These are phyloP conservation scores for Hypoxylon rubiginosum DNA, from an alignment of 2,329 filamentous ascomycete species.

Conservation along the genomic window DNA sequence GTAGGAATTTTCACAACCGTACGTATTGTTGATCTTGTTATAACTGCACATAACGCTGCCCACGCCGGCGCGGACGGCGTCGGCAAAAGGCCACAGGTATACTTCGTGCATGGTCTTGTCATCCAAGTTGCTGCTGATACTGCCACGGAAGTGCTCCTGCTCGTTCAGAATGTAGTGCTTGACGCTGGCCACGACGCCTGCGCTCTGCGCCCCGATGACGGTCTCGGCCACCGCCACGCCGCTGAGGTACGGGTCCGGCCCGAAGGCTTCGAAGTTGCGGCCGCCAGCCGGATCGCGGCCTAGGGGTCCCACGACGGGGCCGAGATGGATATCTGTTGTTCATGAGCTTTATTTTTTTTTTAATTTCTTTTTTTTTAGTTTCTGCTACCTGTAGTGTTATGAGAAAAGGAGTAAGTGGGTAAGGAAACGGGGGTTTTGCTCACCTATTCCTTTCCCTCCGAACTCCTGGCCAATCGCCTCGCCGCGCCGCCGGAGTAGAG, in stretches of 20 bases:
- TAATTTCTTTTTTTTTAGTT: too few species aligned
- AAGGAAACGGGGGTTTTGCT: not conserved
- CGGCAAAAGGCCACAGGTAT: slow-evolving; percentile 83
- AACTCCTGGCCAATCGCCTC: slow-evolving; percentile 80
- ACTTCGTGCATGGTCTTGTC: slow-evolving; percentile 81
- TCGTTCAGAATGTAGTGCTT: slow-evolving; percentile 80
- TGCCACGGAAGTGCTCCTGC: slow-evolving; percentile 60
- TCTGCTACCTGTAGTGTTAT: not conserved
- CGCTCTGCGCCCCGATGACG: slow-evolving; percentile 81
- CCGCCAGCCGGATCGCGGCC: slow-evolving; percentile 76
- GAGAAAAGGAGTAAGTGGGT: not conserved
- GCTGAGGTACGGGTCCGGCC: slow-evolving; percentile 80
- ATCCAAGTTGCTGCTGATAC: slow-evolving; percentile 68
- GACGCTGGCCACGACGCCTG: slow-evolving; percentile 82
- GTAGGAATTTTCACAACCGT: slow-evolving; percentile 82
- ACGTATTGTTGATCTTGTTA: slow-evolving; percentile 83
- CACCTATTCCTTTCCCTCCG: slow-evolving; percentile 73
- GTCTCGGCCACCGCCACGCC: slow-evolving; percentile 79
- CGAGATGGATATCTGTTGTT: slow-evolving; percentile 73
- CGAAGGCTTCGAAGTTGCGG: slow-evolving; percentile 77
- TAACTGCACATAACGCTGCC: slow-evolving; percentile 76
- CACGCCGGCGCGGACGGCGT: slow-evolving; percentile 76
- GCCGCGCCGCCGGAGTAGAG: slow-evolving; percentile 75
- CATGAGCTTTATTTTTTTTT: not conserved
- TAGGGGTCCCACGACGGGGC: slow-evolving; percentile 70